Conservation (phyloP, 345 rosid species). For the Salix purpurea region DNA sequence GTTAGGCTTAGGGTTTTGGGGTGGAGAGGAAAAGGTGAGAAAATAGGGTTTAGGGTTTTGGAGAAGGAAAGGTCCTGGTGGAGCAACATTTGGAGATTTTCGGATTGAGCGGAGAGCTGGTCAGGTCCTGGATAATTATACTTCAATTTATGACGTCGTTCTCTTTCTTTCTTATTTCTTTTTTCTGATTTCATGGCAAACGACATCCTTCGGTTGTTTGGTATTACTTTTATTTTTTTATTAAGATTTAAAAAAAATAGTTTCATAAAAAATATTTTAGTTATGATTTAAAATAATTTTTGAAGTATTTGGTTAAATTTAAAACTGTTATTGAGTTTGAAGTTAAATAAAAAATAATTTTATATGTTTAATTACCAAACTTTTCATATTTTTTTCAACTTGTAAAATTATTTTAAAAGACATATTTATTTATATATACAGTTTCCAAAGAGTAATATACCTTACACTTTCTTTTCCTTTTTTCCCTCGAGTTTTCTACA, state of each 20-base stretch:
- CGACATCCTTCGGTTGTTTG: too few species aligned
- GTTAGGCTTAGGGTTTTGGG: constrained; percentile 20
- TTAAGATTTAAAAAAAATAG: too few species aligned
- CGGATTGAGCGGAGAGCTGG: neutral
- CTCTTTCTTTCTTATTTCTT: neutral
- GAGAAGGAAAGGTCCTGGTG: constrained; percentile 47
- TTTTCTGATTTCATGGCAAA: too few species aligned
- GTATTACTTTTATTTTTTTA: too few species aligned
- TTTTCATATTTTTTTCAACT: too few species aligned
- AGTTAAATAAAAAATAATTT: too few species aligned
- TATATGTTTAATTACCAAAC: rapidly evolving
- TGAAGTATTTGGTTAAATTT: too few species aligned
- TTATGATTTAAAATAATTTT: too few species aligned
- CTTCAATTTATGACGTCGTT: neutral
- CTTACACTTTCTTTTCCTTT: neutral
- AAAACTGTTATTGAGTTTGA: rapidly evolving
- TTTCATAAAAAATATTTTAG: too few species aligned
- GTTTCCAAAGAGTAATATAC: neutral
- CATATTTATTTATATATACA: neutral
- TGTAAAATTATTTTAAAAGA: too few species aligned
- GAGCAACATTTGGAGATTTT: constrained; percentile 23
- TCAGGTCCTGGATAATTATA: neutral
- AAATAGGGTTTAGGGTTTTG: constrained; percentile 67
- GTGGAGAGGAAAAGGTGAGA: constrained; percentile 17
- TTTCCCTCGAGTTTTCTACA: neutral